Evolutionary conservation across 352 stramenopile genomes (phyloP), one percentile per base, ranked within the genome.

Genomic region (Plasmopara viticola): DNA sequence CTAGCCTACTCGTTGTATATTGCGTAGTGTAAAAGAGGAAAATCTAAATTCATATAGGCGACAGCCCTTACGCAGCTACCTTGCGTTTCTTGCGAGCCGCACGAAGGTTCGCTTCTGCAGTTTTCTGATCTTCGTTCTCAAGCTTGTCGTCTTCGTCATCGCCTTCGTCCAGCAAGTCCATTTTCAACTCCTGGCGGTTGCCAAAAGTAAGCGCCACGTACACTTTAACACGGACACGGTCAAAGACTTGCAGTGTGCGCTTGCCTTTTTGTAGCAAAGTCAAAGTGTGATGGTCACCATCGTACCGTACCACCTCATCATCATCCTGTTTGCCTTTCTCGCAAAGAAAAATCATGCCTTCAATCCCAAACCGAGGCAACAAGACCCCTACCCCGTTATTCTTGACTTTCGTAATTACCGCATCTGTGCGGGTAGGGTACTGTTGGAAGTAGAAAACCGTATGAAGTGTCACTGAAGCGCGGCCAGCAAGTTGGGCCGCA

Each of bases 361-460:
- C 97, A 52, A 99, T 98, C 18, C 97, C 97, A 68, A 98, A 99
- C 37, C 95, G 72, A n/a, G 96, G 97, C 47, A 99, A 77, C 56
- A 99, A 80, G 10, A 99, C 96, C 14, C 81, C 87, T 12, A 99
- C 81, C n/a, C 79, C 84, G 48, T 96, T 97, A 49, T 95, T 90
- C 67, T 92, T 89, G 14, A 99, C 88, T 72, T 95, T 95, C 30
- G 98, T 90, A 37, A 99, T 88, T 51, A 98, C 95, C 2, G 95
- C 94, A 40, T 95, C 83, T 29, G 85, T 88, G 25, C 64, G 65
- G 1, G 83, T 94, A 9, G 83, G 76, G 55, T 79, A 88, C 45
- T 90, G 73, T 54, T 84, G 62, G 77, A 99, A 99, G 75, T 98
- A 99, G 29, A 99, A 82, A 13, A 98, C 59, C 48, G 97, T 99